Evolutionary conservation across 495 filamentous ascomycete genomes (phyloP), one percentile per base, ranked within the genome.

Genomic region (Aspergillus biplanus): DNA sequence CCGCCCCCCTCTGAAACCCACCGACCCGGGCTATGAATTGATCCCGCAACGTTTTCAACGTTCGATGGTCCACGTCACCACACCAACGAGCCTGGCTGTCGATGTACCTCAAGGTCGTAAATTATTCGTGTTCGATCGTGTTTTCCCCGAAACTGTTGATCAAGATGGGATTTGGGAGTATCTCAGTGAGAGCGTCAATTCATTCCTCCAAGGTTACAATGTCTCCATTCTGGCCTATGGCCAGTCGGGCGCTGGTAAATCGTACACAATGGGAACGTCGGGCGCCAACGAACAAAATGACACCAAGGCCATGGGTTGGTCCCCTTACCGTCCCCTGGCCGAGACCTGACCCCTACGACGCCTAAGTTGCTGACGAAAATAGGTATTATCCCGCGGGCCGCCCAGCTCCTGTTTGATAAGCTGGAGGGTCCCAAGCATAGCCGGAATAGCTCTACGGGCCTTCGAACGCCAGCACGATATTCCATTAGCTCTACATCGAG

Each of bases 181-280:
- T 69, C 79, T 99, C 37, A 85, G 85, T 66, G 96, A 98, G 64
- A 96, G 92, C 71, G 89, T 97, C 60, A 86, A 82, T 73, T 92
- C 93, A 2, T 99, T 99, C 74, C 74, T 96, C 7, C 91, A 97
- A 73, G 95, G 95, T 44, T 99, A 97, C 83, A 99, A 99, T 89
- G 95, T 99, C 67, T 99, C 95, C 12, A 86, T 99, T 52, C 83
- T 99, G 64, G 95, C 95, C 46, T 99, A 99, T 69, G 95, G 95
- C 67, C 95, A 99, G 80, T 99, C 95, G n/a, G 95, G 95, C 42
- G 92, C 95, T n/a, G 95, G 95, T 69, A 99, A 99, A 78, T 99
- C 95, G 1, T 98, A 97, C 73, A 99, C 95, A 0, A 99, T 99
- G 95, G 95, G 95, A 46, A 99, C 95, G 2, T 90, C 95, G 4